Evolutionary conservation across 257 asterid species (phyloP).

Genomic region (Plantago major): DNA sequence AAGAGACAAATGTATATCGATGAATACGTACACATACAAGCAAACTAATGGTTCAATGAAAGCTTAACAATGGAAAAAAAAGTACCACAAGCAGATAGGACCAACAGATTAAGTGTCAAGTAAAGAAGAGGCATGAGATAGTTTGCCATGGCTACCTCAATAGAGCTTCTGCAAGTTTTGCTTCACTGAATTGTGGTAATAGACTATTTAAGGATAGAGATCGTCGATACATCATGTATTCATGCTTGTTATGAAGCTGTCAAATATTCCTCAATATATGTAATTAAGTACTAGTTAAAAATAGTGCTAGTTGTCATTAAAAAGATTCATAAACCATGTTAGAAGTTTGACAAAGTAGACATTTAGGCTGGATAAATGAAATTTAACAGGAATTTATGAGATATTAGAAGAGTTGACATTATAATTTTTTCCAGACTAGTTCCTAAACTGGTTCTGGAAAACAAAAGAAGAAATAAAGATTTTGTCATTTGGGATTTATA

Average conservation of each 20-base stretch:
- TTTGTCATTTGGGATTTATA: too few relatives aligned
- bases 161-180: background rate
- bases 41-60: background rate
- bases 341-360: background rate
- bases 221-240: too few relatives aligned
- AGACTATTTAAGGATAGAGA: too few relatives aligned
- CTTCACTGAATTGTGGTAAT: too few relatives aligned
- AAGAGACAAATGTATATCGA: background rate
- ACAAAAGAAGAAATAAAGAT: too few relatives aligned
- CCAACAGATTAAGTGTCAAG: constrained; percentile 10
- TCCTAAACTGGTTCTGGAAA: too few relatives aligned
- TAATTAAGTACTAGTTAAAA: background rate
- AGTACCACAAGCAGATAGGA: constrained; percentile 15
- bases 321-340: background rate
- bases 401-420: too few relatives aligned
- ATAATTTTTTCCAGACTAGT: too few relatives aligned
- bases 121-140: constrained; percentile 4
- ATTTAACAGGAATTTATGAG: too few relatives aligned
- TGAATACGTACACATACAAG: background rate
- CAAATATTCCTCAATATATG: background rate
- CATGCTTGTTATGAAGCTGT: too few relatives aligned
- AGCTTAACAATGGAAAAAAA: background rate
- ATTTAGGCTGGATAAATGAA: background rate
- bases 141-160: constrained; percentile 18
- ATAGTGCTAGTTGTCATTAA: background rate